phyloP scores from a whole-genome alignment of 2,329 filamentous ascomycete species.

The Aspergillaceae sp. region DNA sequence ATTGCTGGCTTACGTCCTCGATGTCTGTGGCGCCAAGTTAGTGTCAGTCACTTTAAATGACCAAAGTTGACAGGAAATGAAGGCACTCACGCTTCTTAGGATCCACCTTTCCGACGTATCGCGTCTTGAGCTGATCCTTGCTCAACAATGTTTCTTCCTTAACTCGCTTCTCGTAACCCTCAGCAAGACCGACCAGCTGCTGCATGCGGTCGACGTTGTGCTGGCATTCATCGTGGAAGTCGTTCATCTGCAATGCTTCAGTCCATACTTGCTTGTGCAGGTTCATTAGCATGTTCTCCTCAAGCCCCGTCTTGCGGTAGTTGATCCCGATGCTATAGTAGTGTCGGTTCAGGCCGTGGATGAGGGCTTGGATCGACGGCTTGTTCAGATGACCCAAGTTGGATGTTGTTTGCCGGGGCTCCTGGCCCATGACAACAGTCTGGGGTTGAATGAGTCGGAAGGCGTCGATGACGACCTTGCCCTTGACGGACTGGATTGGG shows the following conservation, averaged over 20 bases:
- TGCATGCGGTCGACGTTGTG: conserved; percentile 83
- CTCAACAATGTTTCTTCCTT: conserved; percentile 97
- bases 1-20: conserved; percentile 88
- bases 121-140: conserved; percentile 95
- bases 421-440: conserved; percentile 94
- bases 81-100: conserved; percentile 76
- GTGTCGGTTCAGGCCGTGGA: conserved; percentile 94
- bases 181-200: conserved; percentile 77
- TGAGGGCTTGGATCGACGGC: conserved; percentile 97
- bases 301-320: conserved; percentile 92
- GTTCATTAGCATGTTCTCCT: conserved; percentile 99
- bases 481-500: conserved; percentile 97
- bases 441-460: conserved; percentile 98
- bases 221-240: conserved; percentile 76
- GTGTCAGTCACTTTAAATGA: conserved; percentile 2
- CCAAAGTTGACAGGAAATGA: neutral
- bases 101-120: conserved; percentile 97
- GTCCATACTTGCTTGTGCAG: conserved; percentile 99
- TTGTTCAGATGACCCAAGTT: conserved; percentile 98
- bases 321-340: conserved; percentile 99
- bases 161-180: conserved; percentile 96
- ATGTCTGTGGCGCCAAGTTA: conserved; percentile 51
- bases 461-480: conserved; percentile 97
- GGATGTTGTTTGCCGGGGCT: conserved; percentile 93
- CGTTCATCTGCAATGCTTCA: conserved; percentile 91